A percentile compares a stretch with the other conserved stretches of the same genome.
Conservation (phyloP, 169 alveolate species). For the Plasmodium inui region DNA sequence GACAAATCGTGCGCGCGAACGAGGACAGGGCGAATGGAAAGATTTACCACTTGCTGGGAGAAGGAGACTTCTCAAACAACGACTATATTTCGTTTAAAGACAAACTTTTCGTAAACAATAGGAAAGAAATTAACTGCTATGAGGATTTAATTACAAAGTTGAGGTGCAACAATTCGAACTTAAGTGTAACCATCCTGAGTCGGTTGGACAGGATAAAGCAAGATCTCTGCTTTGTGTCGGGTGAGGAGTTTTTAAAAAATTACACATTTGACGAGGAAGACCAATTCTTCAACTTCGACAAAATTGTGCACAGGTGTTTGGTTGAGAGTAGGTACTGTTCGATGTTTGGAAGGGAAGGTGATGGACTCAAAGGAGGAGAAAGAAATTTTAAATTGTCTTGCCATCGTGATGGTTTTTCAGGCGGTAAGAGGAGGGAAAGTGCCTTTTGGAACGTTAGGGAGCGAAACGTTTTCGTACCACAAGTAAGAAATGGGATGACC, state of each 20-base stretch:
- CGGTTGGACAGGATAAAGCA: slow-evolving; percentile 14
- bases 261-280: slow-evolving; percentile 21
- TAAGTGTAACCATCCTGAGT: slow-evolving; percentile 19
- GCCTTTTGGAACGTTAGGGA: not conserved
- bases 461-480: not conserved
- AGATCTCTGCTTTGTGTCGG: slow-evolving; percentile 9
- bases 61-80: not conserved
- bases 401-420: not conserved
- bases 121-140: slow-evolving; percentile 39
- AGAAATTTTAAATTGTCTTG: slow-evolving; percentile 24
- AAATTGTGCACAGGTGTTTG: slow-evolving; percentile 43
- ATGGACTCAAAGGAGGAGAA: not conserved
- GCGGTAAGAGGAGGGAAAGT: not conserved
- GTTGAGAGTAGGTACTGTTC: not conserved
- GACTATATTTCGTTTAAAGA: slow-evolving; percentile 65
- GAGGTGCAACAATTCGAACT: not conserved
- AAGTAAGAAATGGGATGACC: not conserved
- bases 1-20: not conserved
- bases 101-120: slow-evolving; percentile 44
- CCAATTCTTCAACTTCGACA: slow-evolving; percentile 19
- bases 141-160: slow-evolving; percentile 6
- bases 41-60: not conserved
- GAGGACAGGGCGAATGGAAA: not conserved
- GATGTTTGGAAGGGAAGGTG: not conserved
- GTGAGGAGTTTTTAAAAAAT: slow-evolving; percentile 31